A percentile compares a stretch with the other conserved stretches of the same genome.
These are phyloP conservation scores for Jatropha podagrica DNA, from an alignment of 441 rosid genomes.

Conservation along the genomic window DNA sequence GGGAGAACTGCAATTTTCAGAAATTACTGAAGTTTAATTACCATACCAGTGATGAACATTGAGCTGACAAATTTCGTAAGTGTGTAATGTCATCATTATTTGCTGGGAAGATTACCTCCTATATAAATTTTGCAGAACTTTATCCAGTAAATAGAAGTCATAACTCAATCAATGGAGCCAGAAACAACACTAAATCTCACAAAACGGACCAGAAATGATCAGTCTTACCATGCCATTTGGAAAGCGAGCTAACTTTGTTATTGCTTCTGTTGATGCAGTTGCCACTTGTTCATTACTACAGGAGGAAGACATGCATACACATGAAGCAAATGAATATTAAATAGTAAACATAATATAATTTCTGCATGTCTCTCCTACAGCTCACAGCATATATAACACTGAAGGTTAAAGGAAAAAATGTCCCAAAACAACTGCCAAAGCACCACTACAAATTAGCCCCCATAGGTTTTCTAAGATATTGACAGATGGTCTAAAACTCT, in stretches of 20 bases:
- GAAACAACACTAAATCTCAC: background rate
- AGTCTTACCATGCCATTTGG: constrained; percentile 64
- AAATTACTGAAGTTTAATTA: background rate
- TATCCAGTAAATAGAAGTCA: constrained; percentile 14
- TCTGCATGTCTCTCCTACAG: background rate
- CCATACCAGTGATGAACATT: constrained; percentile 68
- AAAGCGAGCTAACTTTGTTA: constrained; percentile 56
- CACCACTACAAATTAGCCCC: background rate
- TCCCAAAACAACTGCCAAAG: background rate
- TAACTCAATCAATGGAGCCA: background rate
- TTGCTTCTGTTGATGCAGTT: constrained; percentile 65
- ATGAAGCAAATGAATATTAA: constrained; percentile 3
- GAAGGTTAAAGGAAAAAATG: background rate
- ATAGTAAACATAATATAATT: background rate
- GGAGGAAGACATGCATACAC: constrained; percentile 5
- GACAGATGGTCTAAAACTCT: background rate
- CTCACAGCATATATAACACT: background rate
- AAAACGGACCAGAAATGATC: constrained; percentile 14
- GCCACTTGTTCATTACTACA: constrained; percentile 77
- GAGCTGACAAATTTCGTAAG: constrained; percentile 63
- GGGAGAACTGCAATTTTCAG: background rate
- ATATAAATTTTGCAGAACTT: constrained; percentile 20
- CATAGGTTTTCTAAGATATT: background rate
- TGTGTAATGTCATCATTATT: constrained; percentile 50
- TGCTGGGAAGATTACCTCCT: constrained; percentile 69